Conservation (phyloP, 371 early-diverging fungal species). For the Circinella umbellata region DNA sequence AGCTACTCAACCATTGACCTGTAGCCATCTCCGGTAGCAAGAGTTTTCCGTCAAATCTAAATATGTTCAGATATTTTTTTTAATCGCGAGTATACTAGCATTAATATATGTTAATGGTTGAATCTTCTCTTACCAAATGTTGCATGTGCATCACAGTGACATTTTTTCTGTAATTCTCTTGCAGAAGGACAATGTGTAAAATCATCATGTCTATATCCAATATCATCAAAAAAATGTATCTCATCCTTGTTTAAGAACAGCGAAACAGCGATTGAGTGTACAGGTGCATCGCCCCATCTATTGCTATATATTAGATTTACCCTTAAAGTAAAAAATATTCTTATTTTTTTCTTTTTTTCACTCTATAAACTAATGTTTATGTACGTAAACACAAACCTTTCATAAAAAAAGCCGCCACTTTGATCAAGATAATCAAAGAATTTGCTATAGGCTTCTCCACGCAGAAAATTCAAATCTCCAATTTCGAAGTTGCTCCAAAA, state of each 20-base stretch:
- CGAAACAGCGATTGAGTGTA: slow-evolving; percentile 91
- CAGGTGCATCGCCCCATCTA: slow-evolving; percentile 97
- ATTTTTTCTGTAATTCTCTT: slow-evolving; percentile 52
- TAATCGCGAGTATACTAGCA: no score
- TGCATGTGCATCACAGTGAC: slow-evolving; percentile 53
- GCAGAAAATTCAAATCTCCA: slow-evolving; percentile 81
- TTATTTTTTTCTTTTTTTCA: slow-evolving; percentile 46
- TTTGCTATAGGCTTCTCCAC: slow-evolving; percentile 67
- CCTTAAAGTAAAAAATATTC: background rate
- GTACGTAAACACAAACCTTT: slow-evolving; percentile 70
- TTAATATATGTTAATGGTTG: no score
- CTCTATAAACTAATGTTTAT: slow-evolving; percentile 55
- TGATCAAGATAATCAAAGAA: slow-evolving; percentile 88
- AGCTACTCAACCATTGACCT: background rate
- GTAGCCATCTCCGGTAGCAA: slow-evolving; percentile 36
- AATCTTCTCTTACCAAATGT: slow-evolving; percentile 50
- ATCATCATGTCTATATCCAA: slow-evolving; percentile 80
- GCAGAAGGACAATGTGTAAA: slow-evolving; percentile 73
- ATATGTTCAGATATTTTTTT: background rate
- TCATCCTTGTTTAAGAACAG: slow-evolving; percentile 82
- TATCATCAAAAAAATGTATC: slow-evolving; percentile 93
- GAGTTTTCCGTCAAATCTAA: slow-evolving; percentile 38
- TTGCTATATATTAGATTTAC: slow-evolving; percentile 24
- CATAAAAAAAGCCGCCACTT: slow-evolving; percentile 94
- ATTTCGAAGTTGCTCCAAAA: slow-evolving; percentile 99